Conservation (phyloP, 306 rosid genomes). For the Cyamopsis tetragonoloba region DNA sequence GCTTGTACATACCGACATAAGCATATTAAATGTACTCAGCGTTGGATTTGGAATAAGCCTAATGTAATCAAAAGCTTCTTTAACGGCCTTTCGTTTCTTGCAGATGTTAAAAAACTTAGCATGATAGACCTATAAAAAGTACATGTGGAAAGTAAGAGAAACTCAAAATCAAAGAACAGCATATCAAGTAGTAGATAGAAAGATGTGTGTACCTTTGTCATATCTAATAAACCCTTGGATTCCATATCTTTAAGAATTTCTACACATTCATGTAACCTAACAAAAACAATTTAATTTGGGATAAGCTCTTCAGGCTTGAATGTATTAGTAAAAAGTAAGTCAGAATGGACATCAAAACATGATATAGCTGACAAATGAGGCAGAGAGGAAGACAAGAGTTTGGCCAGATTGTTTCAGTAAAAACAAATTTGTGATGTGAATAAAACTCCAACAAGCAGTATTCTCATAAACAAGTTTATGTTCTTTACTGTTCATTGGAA, state of each 20-base stretch:
- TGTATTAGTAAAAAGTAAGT: background rate
- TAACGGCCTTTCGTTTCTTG: constrained; percentile 78
- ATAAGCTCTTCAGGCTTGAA: constrained; percentile 35
- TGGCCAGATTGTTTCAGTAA: constrained; percentile 6
- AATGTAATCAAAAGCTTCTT: constrained; percentile 81
- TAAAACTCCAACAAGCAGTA: constrained; percentile 20
- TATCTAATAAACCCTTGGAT: constrained; percentile 61
- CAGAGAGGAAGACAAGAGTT: constrained; percentile 2
- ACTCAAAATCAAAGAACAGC: constrained; percentile 23
- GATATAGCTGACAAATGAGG: constrained; percentile 4
- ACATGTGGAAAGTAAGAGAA: constrained; percentile 29
- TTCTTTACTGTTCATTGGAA: constrained; percentile 8
- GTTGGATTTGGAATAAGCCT: constrained; percentile 80
- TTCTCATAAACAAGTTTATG: constrained; percentile 16
- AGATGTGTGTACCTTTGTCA: constrained; percentile 69
- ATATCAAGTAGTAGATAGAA: constrained; percentile 19
- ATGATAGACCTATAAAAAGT: constrained; percentile 76
- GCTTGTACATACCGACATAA: constrained; percentile 83
- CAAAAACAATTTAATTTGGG: constrained; percentile 24
- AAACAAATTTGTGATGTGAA: constrained; percentile 6
- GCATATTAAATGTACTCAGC: constrained; percentile 93
- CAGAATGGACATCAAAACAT: constrained; percentile 6
- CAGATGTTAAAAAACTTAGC: constrained; percentile 80
- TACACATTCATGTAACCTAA: constrained; percentile 66
- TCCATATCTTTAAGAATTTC: constrained; percentile 82